Base-by-base conservation (phyloP, 2,329 filamentous ascomycete species). In the Penicillium psychrosexuale region DNA sequence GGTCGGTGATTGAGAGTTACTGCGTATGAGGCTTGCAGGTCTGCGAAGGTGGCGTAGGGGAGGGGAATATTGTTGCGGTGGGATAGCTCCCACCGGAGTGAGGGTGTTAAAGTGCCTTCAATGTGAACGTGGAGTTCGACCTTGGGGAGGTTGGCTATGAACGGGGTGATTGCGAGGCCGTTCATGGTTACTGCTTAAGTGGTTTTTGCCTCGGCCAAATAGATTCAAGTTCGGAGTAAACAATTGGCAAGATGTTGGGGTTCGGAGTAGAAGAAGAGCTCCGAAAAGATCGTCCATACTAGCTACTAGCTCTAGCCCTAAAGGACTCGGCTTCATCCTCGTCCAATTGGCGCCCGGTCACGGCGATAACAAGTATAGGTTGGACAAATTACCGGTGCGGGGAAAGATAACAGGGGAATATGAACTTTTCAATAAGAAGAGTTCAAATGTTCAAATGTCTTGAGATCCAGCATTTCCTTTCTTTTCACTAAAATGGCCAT, bases 91-190 rank as follows among this genome's bases (percentile, higher is more conserved):
- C 75, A 79, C 48, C 72, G 69, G 2, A 79, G 64, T 17, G 69
- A 61, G 0, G 76, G 73, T 1, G 68, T 72, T n/a, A 78, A 62
- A 1, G 74, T 77, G 7, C 77, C 77, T 67, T 79, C 77, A 47
- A 79, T 76, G 62, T 79, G 77, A 22, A 79, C 54, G 58, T 79
- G 77, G 7, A 78, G 74, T 58, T 79, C 77, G 24, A 78, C 72
- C 51, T 79, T 79, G 6, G 77, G 77, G 1, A 78, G 62, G 1
- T 59, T 47, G 1, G 62, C 55, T 36, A 76, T 71, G 54, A 75
- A 75, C 13, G 75, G 54, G 13, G 52, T 52, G 47, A 66, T 61
- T 22, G 48, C 17, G 6, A 65, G 57, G 17, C 60, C 60, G 39
- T 66, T 62, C 62, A 65, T 65, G 7, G 3, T 52, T 38, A 22